These are phyloP conservation scores for Malus sylvestris DNA, from an alignment of 306 rosid species.

Conservation along the genomic window DNA sequence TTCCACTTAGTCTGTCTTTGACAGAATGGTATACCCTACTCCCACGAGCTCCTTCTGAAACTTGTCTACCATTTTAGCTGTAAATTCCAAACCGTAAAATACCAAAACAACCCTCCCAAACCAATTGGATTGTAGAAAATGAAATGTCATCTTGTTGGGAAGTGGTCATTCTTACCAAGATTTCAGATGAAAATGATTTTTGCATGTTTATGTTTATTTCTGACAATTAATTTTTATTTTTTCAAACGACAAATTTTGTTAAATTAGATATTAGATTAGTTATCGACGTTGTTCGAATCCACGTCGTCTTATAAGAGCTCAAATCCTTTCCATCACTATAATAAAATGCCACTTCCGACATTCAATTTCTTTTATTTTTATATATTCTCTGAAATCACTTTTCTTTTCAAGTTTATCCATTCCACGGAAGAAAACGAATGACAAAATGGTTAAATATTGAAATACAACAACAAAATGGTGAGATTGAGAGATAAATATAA, in stretches of 20 bases:
- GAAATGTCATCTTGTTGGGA: neutral
- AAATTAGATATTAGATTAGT: too few relatives aligned
- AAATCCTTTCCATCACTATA: accelerated
- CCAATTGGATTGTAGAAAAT: neutral
- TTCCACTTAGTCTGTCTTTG: neutral
- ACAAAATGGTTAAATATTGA: too few relatives aligned
- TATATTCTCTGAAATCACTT: neutral
- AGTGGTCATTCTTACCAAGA: neutral
- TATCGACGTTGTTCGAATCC: too few relatives aligned
- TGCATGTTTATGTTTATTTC: too few relatives aligned
- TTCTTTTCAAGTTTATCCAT: neutral
- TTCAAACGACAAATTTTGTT: too few relatives aligned
- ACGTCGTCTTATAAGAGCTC: too few relatives aligned
- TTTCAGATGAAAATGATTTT: too few relatives aligned
- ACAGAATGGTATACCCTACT: neutral
- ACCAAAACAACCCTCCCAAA: neutral
- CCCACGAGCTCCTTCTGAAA: slow-evolving; percentile 4
- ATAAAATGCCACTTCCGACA: too few relatives aligned
- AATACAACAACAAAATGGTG: too few relatives aligned
- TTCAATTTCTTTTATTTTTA: too few relatives aligned
- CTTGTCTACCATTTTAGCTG: neutral
- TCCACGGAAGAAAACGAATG: neutral
- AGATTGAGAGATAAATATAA: accelerated
- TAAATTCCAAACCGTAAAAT: neutral
- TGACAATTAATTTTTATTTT: too few relatives aligned